A percentile compares a stretch with the other conserved stretches of the same genome.
Conservation (phyloP, 345 rosid genomes). For the Lumnitzera littorea region DNA sequence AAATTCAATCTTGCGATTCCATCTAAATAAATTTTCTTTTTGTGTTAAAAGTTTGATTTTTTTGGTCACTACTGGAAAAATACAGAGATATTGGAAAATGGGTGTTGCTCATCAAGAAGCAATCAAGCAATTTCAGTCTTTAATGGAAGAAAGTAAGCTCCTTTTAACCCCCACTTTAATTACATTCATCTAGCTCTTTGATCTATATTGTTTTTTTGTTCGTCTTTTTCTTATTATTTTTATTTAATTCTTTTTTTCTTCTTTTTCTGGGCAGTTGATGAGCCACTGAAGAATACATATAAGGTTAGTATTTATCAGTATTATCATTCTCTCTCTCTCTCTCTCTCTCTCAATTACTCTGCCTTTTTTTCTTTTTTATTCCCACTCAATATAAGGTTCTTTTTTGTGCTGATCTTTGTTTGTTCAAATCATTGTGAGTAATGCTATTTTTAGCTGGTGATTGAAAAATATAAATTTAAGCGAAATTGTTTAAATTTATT, state of each 20-base stretch:
- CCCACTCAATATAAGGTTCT: too few species aligned
- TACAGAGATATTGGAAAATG: slow-evolving; percentile 21
- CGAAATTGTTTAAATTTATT: too few species aligned
- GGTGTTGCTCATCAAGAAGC: slow-evolving; percentile 55
- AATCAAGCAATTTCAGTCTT: slow-evolving; percentile 57
- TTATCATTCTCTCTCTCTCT: background rate
- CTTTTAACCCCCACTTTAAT: background rate
- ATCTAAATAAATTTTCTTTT: too few species aligned
- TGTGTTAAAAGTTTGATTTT: background rate
- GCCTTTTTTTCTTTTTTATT: too few species aligned
- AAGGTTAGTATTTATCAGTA: slow-evolving; percentile 38
- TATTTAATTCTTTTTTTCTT: slow-evolving; percentile 1
- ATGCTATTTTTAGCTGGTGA: too few species aligned
- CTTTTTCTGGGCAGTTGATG: slow-evolving; percentile 46
- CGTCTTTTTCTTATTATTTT: background rate
- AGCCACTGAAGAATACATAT: slow-evolving; percentile 50
- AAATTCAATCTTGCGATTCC: too few species aligned
- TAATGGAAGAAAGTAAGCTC: slow-evolving; percentile 68
- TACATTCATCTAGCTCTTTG: slow-evolving; percentile 10
- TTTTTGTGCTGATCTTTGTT: too few species aligned
- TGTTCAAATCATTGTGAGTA: too few species aligned
- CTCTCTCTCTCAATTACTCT: background rate
- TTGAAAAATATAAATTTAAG: too few species aligned
- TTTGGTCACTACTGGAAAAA: background rate
- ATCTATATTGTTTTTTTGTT: slow-evolving; percentile 14